These are phyloP conservation scores for Microsporum canis DNA, from an alignment of 2,329 filamentous ascomycete species.

Conservation along the genomic window DNA sequence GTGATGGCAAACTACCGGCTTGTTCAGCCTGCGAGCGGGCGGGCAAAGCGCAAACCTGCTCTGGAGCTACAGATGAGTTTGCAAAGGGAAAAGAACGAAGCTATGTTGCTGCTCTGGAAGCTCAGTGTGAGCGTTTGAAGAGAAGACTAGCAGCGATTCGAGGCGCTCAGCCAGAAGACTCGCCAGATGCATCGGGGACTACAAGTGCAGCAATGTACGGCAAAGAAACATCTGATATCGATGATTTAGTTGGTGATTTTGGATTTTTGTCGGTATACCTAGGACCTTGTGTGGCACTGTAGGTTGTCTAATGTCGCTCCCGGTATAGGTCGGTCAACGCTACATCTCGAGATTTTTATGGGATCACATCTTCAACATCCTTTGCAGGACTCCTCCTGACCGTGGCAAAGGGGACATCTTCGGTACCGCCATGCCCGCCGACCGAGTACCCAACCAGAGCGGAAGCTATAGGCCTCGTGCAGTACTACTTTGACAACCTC, in stretches of 20 bases:
- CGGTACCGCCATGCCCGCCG: conserved; percentile 56
- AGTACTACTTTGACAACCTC: conserved; percentile 76
- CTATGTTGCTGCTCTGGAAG: conserved; percentile 91
- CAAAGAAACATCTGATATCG: conserved; percentile 73
- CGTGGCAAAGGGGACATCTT: conserved; percentile 43
- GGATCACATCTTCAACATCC: conserved; percentile 77
- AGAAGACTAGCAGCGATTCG: conserved; percentile 49
- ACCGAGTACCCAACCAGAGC: conserved; percentile 57
- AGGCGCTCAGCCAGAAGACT: not conserved
- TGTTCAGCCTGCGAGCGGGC: conserved; percentile 93
- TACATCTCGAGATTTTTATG: conserved; percentile 85
- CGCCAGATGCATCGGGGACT: not conserved
- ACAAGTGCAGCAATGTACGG: conserved; percentile 21
- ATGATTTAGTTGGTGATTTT: conserved; percentile 87
- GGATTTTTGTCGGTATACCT: conserved; percentile 60
- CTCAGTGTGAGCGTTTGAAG: conserved; percentile 78
- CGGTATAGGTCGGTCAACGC: conserved; percentile 71
- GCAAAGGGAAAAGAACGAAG: conserved; percentile 90
- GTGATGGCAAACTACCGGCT: conserved; percentile 88
- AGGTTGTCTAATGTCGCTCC: conserved; percentile 12
- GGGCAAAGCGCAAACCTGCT: conserved; percentile 75
- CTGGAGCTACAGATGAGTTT: conserved; percentile 90
- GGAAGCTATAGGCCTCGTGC: conserved; percentile 57
- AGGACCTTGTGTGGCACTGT: not conserved
- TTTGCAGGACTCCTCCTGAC: conserved; percentile 81